Evolutionary conservation across 371 early-diverging fungal genomes (phyloP).

Genomic region (Cokeromyces recurvatus): DNA sequence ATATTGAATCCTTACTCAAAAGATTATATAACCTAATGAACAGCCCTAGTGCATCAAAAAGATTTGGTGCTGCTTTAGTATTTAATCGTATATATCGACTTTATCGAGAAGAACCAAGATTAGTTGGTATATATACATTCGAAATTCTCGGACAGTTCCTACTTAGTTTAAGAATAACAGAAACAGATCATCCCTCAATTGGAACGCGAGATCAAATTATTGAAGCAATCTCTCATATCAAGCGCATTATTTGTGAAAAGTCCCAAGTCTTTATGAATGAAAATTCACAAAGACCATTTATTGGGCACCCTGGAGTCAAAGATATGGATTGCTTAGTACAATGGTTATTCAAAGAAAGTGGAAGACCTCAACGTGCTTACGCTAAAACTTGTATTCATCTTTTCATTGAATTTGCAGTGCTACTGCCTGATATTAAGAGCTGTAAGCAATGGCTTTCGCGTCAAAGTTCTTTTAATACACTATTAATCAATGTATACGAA

Average conservation of each 20-base stretch:
- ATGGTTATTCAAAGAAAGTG: slow-evolving; percentile 62
- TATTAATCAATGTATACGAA: slow-evolving; percentile 18
- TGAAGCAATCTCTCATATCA: slow-evolving; percentile 54
- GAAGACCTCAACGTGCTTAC: slow-evolving; percentile 51
- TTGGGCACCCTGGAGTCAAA: slow-evolving; percentile 31
- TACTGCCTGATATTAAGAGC: slow-evolving; percentile 15
- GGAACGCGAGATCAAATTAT: slow-evolving; percentile 58
- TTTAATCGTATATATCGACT: slow-evolving; percentile 69
- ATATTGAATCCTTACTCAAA: slow-evolving; percentile 66
- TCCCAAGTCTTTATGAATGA: slow-evolving; percentile 38
- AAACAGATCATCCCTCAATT: slow-evolving; percentile 59
- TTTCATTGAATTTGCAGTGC: slow-evolving; percentile 32
- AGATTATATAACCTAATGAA: slow-evolving; percentile 60
- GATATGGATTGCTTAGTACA: slow-evolving; percentile 44
- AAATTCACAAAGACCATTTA: slow-evolving; percentile 43
- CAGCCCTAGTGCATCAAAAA: slow-evolving; percentile 58
- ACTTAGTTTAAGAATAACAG: slow-evolving; percentile 55
- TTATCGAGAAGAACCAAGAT: slow-evolving; percentile 56
- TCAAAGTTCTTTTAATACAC: neutral
- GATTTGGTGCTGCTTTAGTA: slow-evolving; percentile 67
- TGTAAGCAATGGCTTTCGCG: slow-evolving; percentile 22
- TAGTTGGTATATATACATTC: slow-evolving; percentile 63
- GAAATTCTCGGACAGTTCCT: slow-evolving; percentile 70
- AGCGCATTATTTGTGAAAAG: slow-evolving; percentile 55
- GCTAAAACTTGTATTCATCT: slow-evolving; percentile 56